phyloP scores from a whole-genome alignment of 768 basidiomycete genomes.

The Phylloporus sp. region DNA sequence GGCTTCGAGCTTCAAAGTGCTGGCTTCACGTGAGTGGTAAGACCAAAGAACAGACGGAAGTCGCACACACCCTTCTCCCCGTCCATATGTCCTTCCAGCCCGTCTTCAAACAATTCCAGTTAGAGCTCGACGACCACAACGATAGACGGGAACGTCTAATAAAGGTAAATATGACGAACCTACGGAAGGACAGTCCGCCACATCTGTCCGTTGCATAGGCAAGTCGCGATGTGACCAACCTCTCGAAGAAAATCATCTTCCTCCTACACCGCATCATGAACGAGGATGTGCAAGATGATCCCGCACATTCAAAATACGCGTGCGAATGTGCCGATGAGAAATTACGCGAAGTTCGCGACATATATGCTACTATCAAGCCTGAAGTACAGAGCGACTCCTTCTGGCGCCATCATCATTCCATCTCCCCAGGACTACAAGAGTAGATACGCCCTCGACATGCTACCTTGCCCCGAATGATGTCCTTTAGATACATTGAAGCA shows the following conservation, averaged over 20 bases:
- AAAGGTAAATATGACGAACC: slow-evolving; percentile 50
- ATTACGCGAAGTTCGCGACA: slow-evolving; percentile 56
- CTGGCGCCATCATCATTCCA: slow-evolving; percentile 71
- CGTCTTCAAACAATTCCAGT: slow-evolving; percentile 59
- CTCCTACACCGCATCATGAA: slow-evolving; percentile 73
- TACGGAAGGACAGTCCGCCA: neutral
- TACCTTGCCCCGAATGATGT: slow-evolving; percentile 13
- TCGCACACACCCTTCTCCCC: slow-evolving; percentile 1
- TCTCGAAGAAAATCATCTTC: slow-evolving; percentile 93
- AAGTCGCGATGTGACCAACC: slow-evolving; percentile 82
- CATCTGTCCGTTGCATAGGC: slow-evolving; percentile 39
- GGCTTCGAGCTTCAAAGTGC: too few species aligned
- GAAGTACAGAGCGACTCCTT: slow-evolving; percentile 66
- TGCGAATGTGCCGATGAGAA: slow-evolving; percentile 52
- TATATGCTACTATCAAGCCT: slow-evolving; percentile 57
- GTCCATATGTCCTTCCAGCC: slow-evolving; percentile 11
- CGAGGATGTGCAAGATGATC: slow-evolving; percentile 32
- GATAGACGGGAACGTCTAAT: slow-evolving; percentile 88
- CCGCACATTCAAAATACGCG: slow-evolving; percentile 38
- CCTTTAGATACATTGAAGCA: slow-evolving; percentile 75
- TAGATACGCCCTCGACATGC: slow-evolving; percentile 10
- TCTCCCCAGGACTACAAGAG: slow-evolving; percentile 85
- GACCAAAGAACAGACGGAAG: slow-evolving; percentile 30
- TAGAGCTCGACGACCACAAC: slow-evolving; percentile 74
- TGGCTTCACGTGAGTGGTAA: too few species aligned